These are phyloP conservation scores for Tylopilus sp. DNA, from an alignment of 1,284 basidiomycete genomes.

Conservation along the genomic window DNA sequence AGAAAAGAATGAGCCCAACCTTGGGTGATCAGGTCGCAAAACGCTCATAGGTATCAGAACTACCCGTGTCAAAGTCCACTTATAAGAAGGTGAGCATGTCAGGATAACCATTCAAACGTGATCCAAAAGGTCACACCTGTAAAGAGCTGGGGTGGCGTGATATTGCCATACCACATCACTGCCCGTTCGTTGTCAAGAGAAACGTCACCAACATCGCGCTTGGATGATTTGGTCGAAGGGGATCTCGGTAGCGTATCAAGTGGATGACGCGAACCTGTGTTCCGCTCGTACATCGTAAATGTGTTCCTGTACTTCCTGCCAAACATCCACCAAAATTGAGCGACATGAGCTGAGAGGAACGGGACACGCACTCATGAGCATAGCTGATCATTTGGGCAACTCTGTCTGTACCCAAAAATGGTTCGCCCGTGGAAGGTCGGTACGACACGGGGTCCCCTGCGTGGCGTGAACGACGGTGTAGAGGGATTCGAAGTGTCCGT, in stretches of 20 bases:
- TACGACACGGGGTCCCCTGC: neutral
- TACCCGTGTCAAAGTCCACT: constrained; percentile 56
- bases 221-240: neutral
- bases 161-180: constrained; percentile 43
- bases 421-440: neutral
- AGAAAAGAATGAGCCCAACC: constrained; percentile 1
- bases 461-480: constrained; percentile 18
- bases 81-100: constrained; percentile 2
- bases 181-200: constrained; percentile 36
- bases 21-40: no score
- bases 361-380: constrained; percentile 18
- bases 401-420: constrained; percentile 1
- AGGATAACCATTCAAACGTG: constrained; percentile 9
- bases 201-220: constrained; percentile 16
- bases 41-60: constrained; percentile 33
- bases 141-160: constrained; percentile 46
- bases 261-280: constrained; percentile 50
- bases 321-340: neutral
- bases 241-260: constrained; percentile 23
- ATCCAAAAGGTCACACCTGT: constrained; percentile 19
- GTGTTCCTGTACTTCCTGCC: constrained; percentile 48
- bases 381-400: constrained; percentile 10
- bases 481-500: constrained; percentile 15
- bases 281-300: constrained; percentile 48
- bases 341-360: neutral